Evolutionary conservation across 345 rosid species (phyloP).

Genomic region (Arabidopsis thaliana): TAIR10.1 NC_003070.9:29552001-29552500

Average conservation of each 20-base stretch:
- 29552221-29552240: constrained; percentile 41
- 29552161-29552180: constrained; percentile 68
- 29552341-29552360: constrained; percentile 33
- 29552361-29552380: constrained; percentile 14
- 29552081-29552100: constrained; percentile 75
- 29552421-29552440: constrained; percentile 30
- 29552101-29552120: constrained; percentile 83
- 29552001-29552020: constrained; percentile 81
- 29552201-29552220: constrained; percentile 28
- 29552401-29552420: constrained; percentile 38
- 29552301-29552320: constrained; percentile 29
- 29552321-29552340: constrained; percentile 26
- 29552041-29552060: constrained; percentile 67
- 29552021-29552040: constrained; percentile 67
- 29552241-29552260: constrained; percentile 5
- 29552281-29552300: constrained; percentile 18
- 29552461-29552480: constrained; percentile 38
- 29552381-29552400: constrained; percentile 42
- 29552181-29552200: constrained; percentile 67
- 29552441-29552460: constrained; percentile 25
- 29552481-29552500: constrained; percentile 11
- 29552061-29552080: constrained; percentile 70
- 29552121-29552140: constrained; percentile 74
- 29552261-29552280: constrained; percentile 24
- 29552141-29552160: constrained; percentile 67